A percentile compares a stretch with the other conserved stretches of the same genome.
phyloP scores from a whole-genome alignment of 306 rosid genomes.

The Prunus fruticosa region DNA sequence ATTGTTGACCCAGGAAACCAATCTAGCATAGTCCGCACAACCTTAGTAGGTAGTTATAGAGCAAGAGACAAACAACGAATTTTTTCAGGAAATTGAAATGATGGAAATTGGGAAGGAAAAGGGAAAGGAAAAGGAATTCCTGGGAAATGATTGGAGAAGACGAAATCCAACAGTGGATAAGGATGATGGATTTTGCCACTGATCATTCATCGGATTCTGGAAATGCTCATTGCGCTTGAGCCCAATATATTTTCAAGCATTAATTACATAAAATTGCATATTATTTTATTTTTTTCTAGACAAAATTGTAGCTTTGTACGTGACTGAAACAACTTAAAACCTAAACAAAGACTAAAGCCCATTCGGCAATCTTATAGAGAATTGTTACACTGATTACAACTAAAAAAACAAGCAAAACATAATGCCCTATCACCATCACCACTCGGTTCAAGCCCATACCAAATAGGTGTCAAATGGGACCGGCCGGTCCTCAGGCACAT shows the following conservation, averaged over 20 bases:
- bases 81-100: slow-evolving; percentile 10
- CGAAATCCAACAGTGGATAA: slow-evolving; percentile 45
- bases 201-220: slow-evolving; percentile 44
- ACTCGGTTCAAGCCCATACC: too few species aligned
- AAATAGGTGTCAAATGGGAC: too few species aligned
- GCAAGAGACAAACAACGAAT: slow-evolving; percentile 5
- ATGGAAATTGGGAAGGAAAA: slow-evolving; percentile 3
- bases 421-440: too few species aligned
- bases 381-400: too few species aligned
- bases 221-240: slow-evolving; percentile 26
- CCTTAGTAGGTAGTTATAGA: background rate
- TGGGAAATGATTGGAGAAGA: slow-evolving; percentile 48
- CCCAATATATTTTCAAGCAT: background rate
- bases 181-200: slow-evolving; percentile 39
- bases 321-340: background rate
- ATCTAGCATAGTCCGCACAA: background rate
- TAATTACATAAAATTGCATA: too few species aligned
- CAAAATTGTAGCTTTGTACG: background rate
- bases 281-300: background rate
- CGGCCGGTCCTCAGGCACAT: too few species aligned
- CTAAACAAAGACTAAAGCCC: too few species aligned
- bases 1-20: slow-evolving; percentile 15
- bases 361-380: too few species aligned
- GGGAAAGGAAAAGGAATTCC: slow-evolving; percentile 27
- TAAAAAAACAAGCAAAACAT: too few species aligned